Evolutionary conservation across 108 stramenopile species (phyloP), one percentile per base, ranked within the genome.

Genomic region (Parietichytrium sp.): DNA sequence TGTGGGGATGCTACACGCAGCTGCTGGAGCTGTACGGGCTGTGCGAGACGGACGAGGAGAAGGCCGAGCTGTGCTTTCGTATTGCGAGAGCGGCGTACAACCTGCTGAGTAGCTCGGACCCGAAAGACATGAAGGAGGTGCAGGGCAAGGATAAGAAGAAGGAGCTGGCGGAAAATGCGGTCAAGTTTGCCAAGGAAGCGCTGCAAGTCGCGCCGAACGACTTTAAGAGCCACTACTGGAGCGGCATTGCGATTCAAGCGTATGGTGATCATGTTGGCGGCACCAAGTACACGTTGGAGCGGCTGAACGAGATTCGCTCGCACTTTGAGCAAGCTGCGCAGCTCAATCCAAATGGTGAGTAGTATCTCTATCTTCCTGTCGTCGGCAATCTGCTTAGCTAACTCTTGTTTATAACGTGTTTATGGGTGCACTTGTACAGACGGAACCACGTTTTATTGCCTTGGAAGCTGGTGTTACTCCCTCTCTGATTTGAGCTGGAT

Each of bases 181-280:
- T 72, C 61, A 72, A 72, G 61, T 72, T 18, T n/a, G 61, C 61
- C 20, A 33, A 25, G n/a, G 20, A 27, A 8, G 61, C 61, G 20
- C 61, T 72, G n/a, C 23, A 72, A 42, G 20, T 72, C 10, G 61
- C 61, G 13, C 61, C 61, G 16, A 36, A 72, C 10, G 61, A 72
- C 42, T 72, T 33, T 3, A 16, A 42, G 20, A 45, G 38, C 38
- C 61, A 72, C 61, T 72, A 72, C 61, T 72, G 61, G 61, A 45
- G 61, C 42, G 61, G 61, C 33, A 72, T 72, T 25, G 61, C 61
- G 8, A 72, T 72, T 25, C 61, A 72, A 42, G 61, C 61, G 38
- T n/a, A 45, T 1, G 61, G 61, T n/a, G 61, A 72, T n/a, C n/a
- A n/a, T n/a, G 36, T 72, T 42, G 61, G 45, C 23, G 61, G 61